Conservation (phyloP, 1,284 basidiomycete genomes). For the Golubevia pallescens region DNA sequence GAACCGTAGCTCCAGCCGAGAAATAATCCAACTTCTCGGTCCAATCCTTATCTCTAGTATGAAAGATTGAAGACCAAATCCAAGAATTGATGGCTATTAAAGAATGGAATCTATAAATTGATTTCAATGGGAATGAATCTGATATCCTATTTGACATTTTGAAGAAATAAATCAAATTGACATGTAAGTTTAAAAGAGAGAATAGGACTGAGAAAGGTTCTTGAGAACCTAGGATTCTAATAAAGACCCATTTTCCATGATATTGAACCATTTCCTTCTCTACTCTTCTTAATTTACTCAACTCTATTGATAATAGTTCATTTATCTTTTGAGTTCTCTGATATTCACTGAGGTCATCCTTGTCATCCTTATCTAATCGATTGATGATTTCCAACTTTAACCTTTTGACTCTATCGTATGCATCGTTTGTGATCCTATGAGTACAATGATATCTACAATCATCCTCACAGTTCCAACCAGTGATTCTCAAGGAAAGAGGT, state of each 20-base stretch:
- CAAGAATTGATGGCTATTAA: conserved; percentile 84
- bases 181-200: conserved; percentile 77
- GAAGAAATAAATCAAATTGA: conserved; percentile 39
- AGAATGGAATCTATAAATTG: conserved; percentile 76
- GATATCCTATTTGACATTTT: conserved; percentile 31
- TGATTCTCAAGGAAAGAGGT: conserved; percentile 68
- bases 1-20: conserved; percentile 76
- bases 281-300: conserved; percentile 23
- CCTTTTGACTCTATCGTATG: conserved; percentile 38
- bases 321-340: too few species aligned
- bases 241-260: conserved; percentile 83
- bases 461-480: conserved; percentile 77
- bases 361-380: conserved; percentile 18
- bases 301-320: too few species aligned
- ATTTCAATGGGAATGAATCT: conserved; percentile 68
- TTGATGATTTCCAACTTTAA: not conserved
- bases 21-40: conserved; percentile 97
- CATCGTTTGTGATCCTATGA: conserved; percentile 77
- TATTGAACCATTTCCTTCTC: conserved; percentile 62
- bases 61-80: conserved; percentile 91
- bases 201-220: conserved; percentile 92
- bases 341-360: conserved; percentile 65
- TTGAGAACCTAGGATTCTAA: conserved; percentile 75
- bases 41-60: conserved; percentile 80
- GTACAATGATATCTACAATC: conserved; percentile 90